phyloP scores from a whole-genome alignment of 2,329 filamentous ascomycete genomes.

The Cercospora nicotianae region DNA sequence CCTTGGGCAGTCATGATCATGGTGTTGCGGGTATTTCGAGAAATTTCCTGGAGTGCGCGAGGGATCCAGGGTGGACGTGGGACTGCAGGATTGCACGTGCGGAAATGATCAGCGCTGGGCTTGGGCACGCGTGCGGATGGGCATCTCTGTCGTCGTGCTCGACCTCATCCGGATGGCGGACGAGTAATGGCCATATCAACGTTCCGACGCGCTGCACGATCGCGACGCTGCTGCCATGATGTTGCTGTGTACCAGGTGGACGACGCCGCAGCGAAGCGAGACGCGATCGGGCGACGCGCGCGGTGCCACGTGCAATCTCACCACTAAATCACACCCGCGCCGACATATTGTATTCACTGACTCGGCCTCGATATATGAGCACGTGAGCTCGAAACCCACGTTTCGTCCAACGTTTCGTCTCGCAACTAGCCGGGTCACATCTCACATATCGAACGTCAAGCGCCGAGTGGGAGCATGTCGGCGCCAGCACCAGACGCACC shows the following conservation, averaged over 20 bases:
- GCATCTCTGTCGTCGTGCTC: neutral
- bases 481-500: neutral
- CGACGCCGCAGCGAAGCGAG: constrained; percentile 15
- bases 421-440: neutral
- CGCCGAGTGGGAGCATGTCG: neutral
- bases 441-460: neutral
- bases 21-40: constrained; percentile 22
- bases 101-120: constrained; percentile 26
- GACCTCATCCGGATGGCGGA: constrained; percentile 9
- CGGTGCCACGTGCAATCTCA: constrained; percentile 8
- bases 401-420: neutral
- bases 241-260: neutral
- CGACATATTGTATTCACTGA: constrained; percentile 7
- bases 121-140: constrained; percentile 23
- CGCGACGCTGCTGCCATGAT: constrained; percentile 1
- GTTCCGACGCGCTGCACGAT: constrained; percentile 9
- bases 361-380: constrained; percentile 11
- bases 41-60: constrained; percentile 25
- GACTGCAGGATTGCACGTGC: constrained; percentile 21
- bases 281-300: neutral
- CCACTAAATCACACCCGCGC: neutral
- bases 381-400: constrained; percentile 10
- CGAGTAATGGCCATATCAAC: constrained; percentile 18
- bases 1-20: constrained; percentile 16
- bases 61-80: constrained; percentile 24